A percentile compares a stretch with the other conserved stretches of the same genome.
Conservation (phyloP, 805 yeast genomes). For the Kazachstania africana region DNA sequence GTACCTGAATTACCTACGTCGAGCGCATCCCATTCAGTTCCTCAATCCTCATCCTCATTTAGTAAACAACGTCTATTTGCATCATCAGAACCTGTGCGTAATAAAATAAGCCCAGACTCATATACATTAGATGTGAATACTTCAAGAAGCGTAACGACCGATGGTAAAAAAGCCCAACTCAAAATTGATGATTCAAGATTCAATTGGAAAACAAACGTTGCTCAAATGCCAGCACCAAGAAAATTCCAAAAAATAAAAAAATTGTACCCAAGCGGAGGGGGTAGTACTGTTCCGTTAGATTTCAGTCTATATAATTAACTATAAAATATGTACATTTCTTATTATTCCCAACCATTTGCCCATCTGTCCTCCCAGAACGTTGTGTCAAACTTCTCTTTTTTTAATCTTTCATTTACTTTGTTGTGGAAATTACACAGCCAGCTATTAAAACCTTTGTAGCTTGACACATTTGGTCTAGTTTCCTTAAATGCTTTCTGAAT, state of each 20-base stretch:
- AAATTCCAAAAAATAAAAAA: conserved; percentile 59
- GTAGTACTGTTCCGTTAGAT: conserved; percentile 80
- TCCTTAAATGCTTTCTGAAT: conserved; percentile 50
- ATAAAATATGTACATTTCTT: background rate
- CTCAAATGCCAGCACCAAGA: conserved; percentile 80
- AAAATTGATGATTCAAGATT: conserved; percentile 61
- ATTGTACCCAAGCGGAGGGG: conserved; percentile 90
- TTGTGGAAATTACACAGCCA: conserved; percentile 97
- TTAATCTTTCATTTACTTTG: conserved; percentile 75
- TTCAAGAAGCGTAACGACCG: conserved; percentile 7
- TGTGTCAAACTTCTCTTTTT: conserved; percentile 81
- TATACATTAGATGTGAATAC: conserved; percentile 5
- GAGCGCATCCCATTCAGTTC: background rate
- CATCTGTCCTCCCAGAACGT: conserved; percentile 86
- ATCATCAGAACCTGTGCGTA: conserved; percentile 12
- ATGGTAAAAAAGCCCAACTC: conserved; percentile 25
- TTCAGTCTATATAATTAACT: conserved; percentile 21
- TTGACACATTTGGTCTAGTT: conserved; percentile 43
- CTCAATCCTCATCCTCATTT: background rate
- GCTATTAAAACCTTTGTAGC: conserved; percentile 68
- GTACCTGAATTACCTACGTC: conserved; percentile 1
- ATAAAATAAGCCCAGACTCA: conserved; percentile 9
- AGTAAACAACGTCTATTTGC: conserved; percentile 12
- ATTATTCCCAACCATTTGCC: conserved; percentile 80
- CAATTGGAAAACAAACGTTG: conserved; percentile 47